Percentiles rank a stretch among this genome's conserved stretches.
Evolutionary conservation across 345 rosid genomes (phyloP).

Genomic region (Microthlaspi erraticum): DNA sequence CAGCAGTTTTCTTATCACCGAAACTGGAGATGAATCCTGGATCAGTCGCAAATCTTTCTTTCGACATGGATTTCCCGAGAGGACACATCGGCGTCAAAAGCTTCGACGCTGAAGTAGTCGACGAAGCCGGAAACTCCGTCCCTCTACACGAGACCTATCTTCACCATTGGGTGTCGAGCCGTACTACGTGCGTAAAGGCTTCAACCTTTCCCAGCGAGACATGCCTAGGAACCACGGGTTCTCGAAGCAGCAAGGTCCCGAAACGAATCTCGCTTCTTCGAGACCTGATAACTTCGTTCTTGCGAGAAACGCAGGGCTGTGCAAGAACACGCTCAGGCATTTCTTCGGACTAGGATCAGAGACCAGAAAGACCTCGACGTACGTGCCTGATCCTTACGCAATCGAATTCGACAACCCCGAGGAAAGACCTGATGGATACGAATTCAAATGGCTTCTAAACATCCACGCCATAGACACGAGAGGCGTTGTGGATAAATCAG

Average conservation of each 20-base stretch:
- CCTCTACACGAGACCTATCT: slow-evolving; percentile 89
- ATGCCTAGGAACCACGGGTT: slow-evolving; percentile 35
- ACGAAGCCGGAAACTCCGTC: slow-evolving; percentile 67
- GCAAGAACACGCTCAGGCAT: slow-evolving; percentile 58
- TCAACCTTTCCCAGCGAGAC: slow-evolving; percentile 13
- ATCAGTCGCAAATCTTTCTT: slow-evolving; percentile 63
- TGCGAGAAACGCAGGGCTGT: slow-evolving; percentile 65
- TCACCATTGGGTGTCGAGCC: slow-evolving; percentile 78
- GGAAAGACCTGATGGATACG: slow-evolving; percentile 67
- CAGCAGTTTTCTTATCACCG: slow-evolving; percentile 71
- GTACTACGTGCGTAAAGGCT: slow-evolving; percentile 50
- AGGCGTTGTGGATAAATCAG: too few relatives aligned
- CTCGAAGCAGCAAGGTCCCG: slow-evolving; percentile 12
- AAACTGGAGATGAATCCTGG: slow-evolving; percentile 76
- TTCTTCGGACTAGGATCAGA: slow-evolving; percentile 88
- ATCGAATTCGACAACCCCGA: slow-evolving; percentile 72
- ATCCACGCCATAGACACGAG: slow-evolving; percentile 63
- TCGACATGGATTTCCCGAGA: slow-evolving; percentile 70
- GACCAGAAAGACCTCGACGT: slow-evolving; percentile 66
- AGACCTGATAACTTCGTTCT: slow-evolving; percentile 35
- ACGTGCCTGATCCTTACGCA: slow-evolving; percentile 84
- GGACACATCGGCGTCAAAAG: slow-evolving; percentile 82
- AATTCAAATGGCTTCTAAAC: slow-evolving; percentile 80
- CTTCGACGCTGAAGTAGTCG: slow-evolving; percentile 74
- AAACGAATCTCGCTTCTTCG: background rate